Evolutionary conservation across 2,329 filamentous ascomycete species (phyloP).

Genomic region (Trichoderma breve): DNA sequence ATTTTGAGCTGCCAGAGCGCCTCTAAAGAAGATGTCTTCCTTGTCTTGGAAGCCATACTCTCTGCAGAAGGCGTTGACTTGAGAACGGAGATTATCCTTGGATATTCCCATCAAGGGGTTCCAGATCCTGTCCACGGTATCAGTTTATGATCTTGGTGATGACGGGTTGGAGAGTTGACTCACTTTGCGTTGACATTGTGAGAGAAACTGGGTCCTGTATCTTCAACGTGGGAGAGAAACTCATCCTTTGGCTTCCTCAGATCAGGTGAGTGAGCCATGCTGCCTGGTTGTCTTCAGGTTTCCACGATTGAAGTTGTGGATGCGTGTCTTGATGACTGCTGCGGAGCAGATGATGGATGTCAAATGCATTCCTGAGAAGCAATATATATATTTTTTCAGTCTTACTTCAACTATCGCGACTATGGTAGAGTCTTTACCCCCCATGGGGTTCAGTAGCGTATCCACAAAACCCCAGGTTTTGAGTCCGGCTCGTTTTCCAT

Average conservation of each 20-base stretch:
- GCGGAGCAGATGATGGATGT: not conserved
- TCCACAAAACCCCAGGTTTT: slow-evolving; percentile 5
- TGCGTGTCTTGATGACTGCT: not conserved
- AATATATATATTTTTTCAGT: not conserved
- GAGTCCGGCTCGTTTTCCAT: not conserved
- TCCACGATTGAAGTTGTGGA: not conserved
- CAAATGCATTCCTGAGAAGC: not conserved
- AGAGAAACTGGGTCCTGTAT: slow-evolving; percentile 26
- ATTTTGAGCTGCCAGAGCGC: slow-evolving; percentile 32
- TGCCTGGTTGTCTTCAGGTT: too few species aligned
- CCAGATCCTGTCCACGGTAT: slow-evolving; percentile 24
- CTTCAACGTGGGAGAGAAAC: slow-evolving; percentile 25
- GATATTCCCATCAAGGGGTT: slow-evolving; percentile 30
- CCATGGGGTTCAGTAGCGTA: slow-evolving; percentile 13
- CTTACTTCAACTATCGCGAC: not conserved
- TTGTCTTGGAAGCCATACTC: slow-evolving; percentile 31
- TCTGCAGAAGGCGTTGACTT: slow-evolving; percentile 28
- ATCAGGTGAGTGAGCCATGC: slow-evolving; percentile 11
- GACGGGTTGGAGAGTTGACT: not conserved
- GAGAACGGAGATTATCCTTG: slow-evolving; percentile 24
- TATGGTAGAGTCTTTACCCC: not conserved
- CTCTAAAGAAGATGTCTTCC: slow-evolving; percentile 29
- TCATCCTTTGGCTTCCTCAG: slow-evolving; percentile 25
- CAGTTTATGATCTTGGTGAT: not conserved
- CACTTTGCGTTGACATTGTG: slow-evolving; percentile 36